A percentile compares a stretch with the other conserved stretches of the same genome.
phyloP scores from a whole-genome alignment of 2,329 filamentous ascomycete species.

The Talaromyces sp. region DNA sequence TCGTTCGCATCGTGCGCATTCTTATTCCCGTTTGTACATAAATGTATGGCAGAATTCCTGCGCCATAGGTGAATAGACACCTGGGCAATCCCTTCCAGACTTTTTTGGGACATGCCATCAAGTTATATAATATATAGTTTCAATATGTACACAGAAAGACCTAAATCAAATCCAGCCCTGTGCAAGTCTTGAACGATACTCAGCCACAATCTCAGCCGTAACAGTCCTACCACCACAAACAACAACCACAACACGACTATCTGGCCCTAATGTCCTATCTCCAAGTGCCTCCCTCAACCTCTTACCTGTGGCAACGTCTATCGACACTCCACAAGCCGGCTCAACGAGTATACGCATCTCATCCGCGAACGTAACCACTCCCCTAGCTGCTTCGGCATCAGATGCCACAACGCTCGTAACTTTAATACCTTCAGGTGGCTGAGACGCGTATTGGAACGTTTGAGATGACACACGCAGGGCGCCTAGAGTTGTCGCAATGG shows the following conservation, averaged over 20 bases:
- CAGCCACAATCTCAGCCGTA: slow-evolving; percentile 46
- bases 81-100: no score
- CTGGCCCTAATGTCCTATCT: slow-evolving; percentile 20
- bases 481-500: slow-evolving; percentile 66
- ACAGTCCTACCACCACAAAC: slow-evolving; percentile 47
- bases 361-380: slow-evolving; percentile 68
- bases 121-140: neutral
- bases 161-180: slow-evolving; percentile 23
- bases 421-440: slow-evolving; percentile 33
- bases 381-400: slow-evolving; percentile 72
- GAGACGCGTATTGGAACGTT: slow-evolving; percentile 58
- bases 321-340: slow-evolving; percentile 71
- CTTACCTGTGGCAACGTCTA: slow-evolving; percentile 43
- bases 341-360: slow-evolving; percentile 76
- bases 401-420: slow-evolving; percentile 58
- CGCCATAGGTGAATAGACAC: no score
- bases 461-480: slow-evolving; percentile 59
- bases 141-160: neutral
- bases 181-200: slow-evolving; percentile 43
- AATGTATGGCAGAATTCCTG: neutral
- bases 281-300: slow-evolving; percentile 24
- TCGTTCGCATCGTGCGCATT: neutral
- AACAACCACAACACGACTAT: slow-evolving; percentile 34
- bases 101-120: no score
- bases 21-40: neutral